Base-by-base conservation (phyloP, 371 early-diverging fungal species). In the Apophysomyces trapeziformis region DNA sequence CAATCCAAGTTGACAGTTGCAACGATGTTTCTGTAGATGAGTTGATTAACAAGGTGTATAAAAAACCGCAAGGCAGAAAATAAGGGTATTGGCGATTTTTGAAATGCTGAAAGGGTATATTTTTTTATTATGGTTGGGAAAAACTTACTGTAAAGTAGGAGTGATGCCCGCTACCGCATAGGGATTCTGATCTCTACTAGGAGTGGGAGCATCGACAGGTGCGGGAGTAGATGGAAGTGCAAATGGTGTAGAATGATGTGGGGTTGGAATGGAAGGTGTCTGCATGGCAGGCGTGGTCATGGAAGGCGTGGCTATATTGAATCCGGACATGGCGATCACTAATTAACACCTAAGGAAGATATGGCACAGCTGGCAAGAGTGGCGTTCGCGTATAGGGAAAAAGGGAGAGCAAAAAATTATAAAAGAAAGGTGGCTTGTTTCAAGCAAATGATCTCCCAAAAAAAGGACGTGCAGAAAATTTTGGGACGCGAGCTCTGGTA, bases 1-100 rank as follows among this genome's bases (percentile, higher is more conserved):
- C 98, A 98, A 80, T 99, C 99, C 75, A 99, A 86, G 82, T 99
- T 99, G 71, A 99, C 99, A 21, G 99, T 99, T 32, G 99, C 99
- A 32, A 99, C 99, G 72, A 99, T 99, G 77, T 99, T 99, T 85
- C 91, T 90, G 78, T 60, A 36, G 21, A 72, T 43, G 60, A 21
- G 44, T 70, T 56, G 46, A 68, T 56, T 67, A 68, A 72, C 62
- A 61, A 18, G 50, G 16, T 12, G 18, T n/a, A 32, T 45, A 47
- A 67, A 14, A 45, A 43, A 67, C 61, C 9, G 56, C 47, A 67
- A 63, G 11, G 57, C 47, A 63, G n/a, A 12, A 38, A 32, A 45
- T 45, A 38, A 35, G n/a, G 43, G 1, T 18, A 14, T 26, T 43
- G 32, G 32, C 32, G 32, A 26, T 26, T 26, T 26, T 26, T 26